Evolutionary conservation across 805 yeast genomes (phyloP).

Genomic region (Metschnikowia arizonensis): DNA sequence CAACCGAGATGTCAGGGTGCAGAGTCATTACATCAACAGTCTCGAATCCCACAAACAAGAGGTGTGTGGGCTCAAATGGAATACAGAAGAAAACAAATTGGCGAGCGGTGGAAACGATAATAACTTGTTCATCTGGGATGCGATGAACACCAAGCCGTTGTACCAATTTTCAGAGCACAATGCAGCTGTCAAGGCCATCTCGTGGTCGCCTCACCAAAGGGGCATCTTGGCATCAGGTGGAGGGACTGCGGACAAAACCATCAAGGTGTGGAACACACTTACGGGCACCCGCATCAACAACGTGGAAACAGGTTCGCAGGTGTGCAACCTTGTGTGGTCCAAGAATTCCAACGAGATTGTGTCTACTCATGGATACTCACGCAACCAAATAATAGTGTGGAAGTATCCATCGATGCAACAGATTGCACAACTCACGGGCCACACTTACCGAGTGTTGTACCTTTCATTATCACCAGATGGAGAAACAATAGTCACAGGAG

Average conservation of each 20-base stretch:
- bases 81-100: conserved; percentile 79
- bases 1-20: conserved; percentile 87
- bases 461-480: conserved; percentile 93
- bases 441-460: conserved; percentile 86
- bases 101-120: conserved; percentile 98
- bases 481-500: conserved; percentile 94
- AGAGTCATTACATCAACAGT: conserved; percentile 72
- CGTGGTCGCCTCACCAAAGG: conserved; percentile 97
- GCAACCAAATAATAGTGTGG: conserved; percentile 91
- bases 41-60: conserved; percentile 83
- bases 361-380: conserved; percentile 90
- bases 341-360: conserved; percentile 88
- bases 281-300: conserved; percentile 72
- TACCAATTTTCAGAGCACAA: conserved; percentile 75
- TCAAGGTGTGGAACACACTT: conserved; percentile 88
- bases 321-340: conserved; percentile 92
- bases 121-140: conserved; percentile 83
- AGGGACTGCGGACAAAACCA: conserved; percentile 88
- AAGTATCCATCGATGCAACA: conserved; percentile 90
- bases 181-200: conserved; percentile 94
- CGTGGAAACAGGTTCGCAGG: conserved; percentile 94
- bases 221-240: conserved; percentile 95
- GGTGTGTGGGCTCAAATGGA: conserved; percentile 96
- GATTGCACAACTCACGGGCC: conserved; percentile 90
- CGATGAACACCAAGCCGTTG: conserved; percentile 61